Evolutionary conservation across 78 protist genomes (phyloP).

Genomic region (Tieghemostelium lacteum): DNA sequence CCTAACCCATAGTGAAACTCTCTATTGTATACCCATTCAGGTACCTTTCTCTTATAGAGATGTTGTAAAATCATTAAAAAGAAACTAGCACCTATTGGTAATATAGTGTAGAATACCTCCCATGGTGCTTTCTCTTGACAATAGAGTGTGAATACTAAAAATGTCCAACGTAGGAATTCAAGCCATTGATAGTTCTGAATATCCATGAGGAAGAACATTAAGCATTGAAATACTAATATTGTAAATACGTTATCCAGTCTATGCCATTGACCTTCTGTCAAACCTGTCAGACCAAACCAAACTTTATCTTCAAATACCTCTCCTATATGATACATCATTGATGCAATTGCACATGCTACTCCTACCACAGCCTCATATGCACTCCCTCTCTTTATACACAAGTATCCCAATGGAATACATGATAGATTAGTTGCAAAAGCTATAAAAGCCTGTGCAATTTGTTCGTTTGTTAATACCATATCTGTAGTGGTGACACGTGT

Average conservation of each 20-base stretch:
- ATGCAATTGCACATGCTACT: constrained; percentile 48
- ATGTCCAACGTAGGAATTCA: constrained; percentile 59
- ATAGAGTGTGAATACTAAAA: constrained; percentile 57
- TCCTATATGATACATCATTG: constrained; percentile 77
- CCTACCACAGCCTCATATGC: constrained; percentile 72
- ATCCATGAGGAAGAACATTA: constrained; percentile 54
- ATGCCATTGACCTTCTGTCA: constrained; percentile 75
- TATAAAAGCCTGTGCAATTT: constrained; percentile 38
- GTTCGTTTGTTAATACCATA: too few relatives aligned
- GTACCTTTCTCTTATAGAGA: constrained; percentile 10
- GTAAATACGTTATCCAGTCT: constrained; percentile 73
- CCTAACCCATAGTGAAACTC: constrained; percentile 48
- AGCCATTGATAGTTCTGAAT: constrained; percentile 24
- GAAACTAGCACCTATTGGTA: constrained; percentile 39
- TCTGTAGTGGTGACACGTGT: too few relatives aligned
- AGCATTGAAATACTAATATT: constrained; percentile 62
- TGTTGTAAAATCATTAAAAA: constrained; percentile 9
- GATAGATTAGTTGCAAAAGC: constrained; percentile 65
- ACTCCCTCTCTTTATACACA: constrained; percentile 53
- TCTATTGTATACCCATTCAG: constrained; percentile 45
- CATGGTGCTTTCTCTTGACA: constrained; percentile 74
- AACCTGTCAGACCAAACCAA: constrained; percentile 64
- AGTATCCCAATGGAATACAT: constrained; percentile 49
- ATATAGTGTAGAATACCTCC: constrained; percentile 31
- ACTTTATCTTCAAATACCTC: constrained; percentile 56